phyloP scores from a whole-genome alignment of 2,329 filamentous ascomycete species.

The Cyphellophora attinorum region DNA sequence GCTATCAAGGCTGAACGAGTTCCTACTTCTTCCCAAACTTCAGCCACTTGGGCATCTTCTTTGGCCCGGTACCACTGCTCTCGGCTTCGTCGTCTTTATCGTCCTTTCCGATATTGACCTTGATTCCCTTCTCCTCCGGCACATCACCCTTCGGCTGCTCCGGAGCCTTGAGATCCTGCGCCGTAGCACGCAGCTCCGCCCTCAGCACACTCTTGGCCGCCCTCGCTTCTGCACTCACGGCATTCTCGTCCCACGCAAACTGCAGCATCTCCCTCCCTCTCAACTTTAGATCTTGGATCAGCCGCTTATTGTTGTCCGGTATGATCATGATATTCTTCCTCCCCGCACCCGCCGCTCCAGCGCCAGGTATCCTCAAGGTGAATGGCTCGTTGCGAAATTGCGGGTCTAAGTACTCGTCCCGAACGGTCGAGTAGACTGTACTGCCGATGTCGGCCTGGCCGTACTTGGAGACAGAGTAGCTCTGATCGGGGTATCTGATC shows the following conservation, averaged over 20 bases:
- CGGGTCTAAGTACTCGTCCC: slow-evolving; percentile 54
- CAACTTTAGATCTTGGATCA: slow-evolving; percentile 68
- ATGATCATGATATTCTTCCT: slow-evolving; percentile 42
- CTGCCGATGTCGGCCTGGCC: slow-evolving; percentile 58
- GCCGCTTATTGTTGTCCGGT: slow-evolving; percentile 21
- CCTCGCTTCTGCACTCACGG: slow-evolving; percentile 47
- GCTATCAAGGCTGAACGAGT: not conserved
- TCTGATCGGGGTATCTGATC: slow-evolving; percentile 81
- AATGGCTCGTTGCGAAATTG: slow-evolving; percentile 53
- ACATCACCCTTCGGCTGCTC: slow-evolving; percentile 30
- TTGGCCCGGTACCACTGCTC: slow-evolving; percentile 21
- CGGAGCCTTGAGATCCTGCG: slow-evolving; percentile 54
- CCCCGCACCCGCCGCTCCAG: too few species aligned
- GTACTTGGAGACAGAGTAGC: slow-evolving; percentile 64
- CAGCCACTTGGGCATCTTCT: slow-evolving; percentile 59
- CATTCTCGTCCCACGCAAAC: slow-evolving; percentile 60
- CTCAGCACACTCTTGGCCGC: slow-evolving; percentile 50
- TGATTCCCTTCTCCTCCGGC: slow-evolving; percentile 25
- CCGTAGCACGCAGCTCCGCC: slow-evolving; percentile 49
- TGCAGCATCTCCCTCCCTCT: slow-evolving; percentile 64
- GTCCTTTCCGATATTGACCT: slow-evolving; percentile 21
- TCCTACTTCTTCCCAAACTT: slow-evolving; percentile 65
- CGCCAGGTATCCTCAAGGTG: slow-evolving; percentile 56
- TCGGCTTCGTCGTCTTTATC: slow-evolving; percentile 27
- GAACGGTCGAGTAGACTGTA: slow-evolving; percentile 65